Conservation (phyloP, 768 basidiomycete species). For the Kwoniella mangroviensis region DNA sequence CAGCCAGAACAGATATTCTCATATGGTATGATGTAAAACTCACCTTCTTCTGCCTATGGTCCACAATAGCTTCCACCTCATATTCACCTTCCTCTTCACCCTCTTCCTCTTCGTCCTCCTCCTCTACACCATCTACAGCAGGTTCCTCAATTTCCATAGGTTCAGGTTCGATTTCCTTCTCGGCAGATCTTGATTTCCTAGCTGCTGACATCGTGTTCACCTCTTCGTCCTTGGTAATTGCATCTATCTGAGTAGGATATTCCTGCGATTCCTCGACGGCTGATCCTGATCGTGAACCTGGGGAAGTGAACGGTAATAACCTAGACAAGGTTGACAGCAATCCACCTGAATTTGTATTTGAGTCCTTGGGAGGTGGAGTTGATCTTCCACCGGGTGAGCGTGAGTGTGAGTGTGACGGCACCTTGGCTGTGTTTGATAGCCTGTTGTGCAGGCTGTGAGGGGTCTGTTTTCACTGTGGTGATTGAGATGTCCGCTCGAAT, state of each 20-base stretch:
- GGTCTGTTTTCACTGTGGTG: neutral
- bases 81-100: conserved; percentile 27
- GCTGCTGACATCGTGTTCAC: neutral
- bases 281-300: conserved; percentile 4
- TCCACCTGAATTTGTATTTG: conserved; percentile 14
- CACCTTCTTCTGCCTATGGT: conserved; percentile 38
- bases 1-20: too few relatives aligned
- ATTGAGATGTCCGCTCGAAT: neutral
- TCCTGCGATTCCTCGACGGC: neutral
- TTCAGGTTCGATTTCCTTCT: conserved; percentile 19
- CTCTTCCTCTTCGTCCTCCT: conserved; percentile 22
- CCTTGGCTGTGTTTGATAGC: neutral
- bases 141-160: conserved; percentile 8
- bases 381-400: neutral
- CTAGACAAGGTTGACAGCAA: conserved; percentile 9
- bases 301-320: conserved; percentile 19
- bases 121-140: conserved; percentile 11
- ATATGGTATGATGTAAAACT: neutral
- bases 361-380: neutral
- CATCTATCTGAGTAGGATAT: neutral
- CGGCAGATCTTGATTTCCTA: conserved; percentile 17
- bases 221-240: neutral
- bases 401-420: neutral
- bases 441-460: neutral
- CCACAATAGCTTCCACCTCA: conserved; percentile 28